Percentiles rank a stretch among this genome's conserved stretches.
These are phyloP conservation scores for Groenewaldozyma salmanticensis DNA, from an alignment of 805 yeast species.

Conservation along the genomic window DNA sequence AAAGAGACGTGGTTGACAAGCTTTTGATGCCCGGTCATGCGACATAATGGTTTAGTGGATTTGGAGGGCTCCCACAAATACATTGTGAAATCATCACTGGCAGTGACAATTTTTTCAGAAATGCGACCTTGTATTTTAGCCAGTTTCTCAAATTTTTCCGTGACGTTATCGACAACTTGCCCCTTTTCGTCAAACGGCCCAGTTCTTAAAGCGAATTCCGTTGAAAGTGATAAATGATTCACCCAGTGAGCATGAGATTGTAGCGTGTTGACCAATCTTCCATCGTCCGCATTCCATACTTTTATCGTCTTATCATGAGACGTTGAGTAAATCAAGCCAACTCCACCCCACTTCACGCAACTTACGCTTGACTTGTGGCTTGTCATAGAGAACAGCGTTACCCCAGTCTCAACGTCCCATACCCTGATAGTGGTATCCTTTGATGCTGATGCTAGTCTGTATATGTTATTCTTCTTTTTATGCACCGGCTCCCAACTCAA, in stretches of 20 bases:
- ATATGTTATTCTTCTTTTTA: constrained; percentile 49
- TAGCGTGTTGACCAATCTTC: constrained; percentile 67
- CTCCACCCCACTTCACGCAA: constrained; percentile 96
- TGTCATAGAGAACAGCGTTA: constrained; percentile 57
- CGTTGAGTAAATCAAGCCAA: constrained; percentile 71
- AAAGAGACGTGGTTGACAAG: constrained; percentile 91
- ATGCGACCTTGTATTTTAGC: constrained; percentile 47
- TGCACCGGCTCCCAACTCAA: constrained; percentile 94
- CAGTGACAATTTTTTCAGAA: constrained; percentile 80
- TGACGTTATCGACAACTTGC: constrained; percentile 22
- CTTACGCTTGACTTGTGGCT: constrained; percentile 88
- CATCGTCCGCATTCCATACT: constrained; percentile 79
- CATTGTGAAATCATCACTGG: constrained; percentile 97
- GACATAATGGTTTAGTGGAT: constrained; percentile 69
- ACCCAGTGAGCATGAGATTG: constrained; percentile 97
- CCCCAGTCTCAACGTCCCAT: constrained; percentile 76
- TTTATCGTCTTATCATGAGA: constrained; percentile 92
- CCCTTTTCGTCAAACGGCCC: constrained; percentile 83
- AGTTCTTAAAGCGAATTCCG: constrained; percentile 76
- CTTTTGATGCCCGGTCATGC: constrained; percentile 98
- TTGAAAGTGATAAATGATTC: constrained; percentile 82
- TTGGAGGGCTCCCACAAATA: constrained; percentile 89
- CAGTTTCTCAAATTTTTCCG: constrained; percentile 50
- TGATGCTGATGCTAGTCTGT: constrained; percentile 71
- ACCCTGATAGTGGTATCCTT: constrained; percentile 84